Percentiles rank a stretch among this genome's conserved stretches.
Conservation (phyloP, 2,329 filamentous ascomycete species). For the Talaromyces sp. region DNA sequence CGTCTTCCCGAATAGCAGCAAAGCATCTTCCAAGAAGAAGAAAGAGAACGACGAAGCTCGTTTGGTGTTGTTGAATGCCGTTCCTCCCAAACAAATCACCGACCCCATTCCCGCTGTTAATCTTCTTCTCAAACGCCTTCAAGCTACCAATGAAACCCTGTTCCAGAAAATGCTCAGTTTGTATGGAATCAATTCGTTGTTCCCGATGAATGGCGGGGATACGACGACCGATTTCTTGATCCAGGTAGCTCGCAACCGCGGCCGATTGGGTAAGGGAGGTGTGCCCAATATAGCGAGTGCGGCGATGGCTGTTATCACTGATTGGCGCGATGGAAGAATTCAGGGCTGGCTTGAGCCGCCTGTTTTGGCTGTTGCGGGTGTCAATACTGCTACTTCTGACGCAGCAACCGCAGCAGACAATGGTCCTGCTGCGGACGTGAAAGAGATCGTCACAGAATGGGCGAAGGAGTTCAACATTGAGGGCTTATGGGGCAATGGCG, state of each 20-base stretch:
- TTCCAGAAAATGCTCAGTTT: conserved; percentile 75
- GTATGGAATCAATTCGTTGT: conserved; percentile 79
- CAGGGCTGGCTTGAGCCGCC: conserved; percentile 87
- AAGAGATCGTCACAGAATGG: conserved; percentile 89
- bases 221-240: conserved; percentile 86
- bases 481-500: conserved; percentile 76
- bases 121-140: conserved; percentile 77
- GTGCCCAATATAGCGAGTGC: conserved; percentile 84
- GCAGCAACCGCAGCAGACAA: neutral
- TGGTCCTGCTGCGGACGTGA: conserved; percentile 58
- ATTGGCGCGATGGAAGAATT: conserved; percentile 93
- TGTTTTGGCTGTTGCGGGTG: conserved; percentile 58
- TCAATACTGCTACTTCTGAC: conserved; percentile 39
- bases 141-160: conserved; percentile 63
- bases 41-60: conserved; percentile 74
- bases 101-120: conserved; percentile 86
- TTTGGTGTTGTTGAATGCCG: conserved; percentile 81
- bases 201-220: conserved; percentile 65
- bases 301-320: conserved; percentile 89
- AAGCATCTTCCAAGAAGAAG: conserved; percentile 53
- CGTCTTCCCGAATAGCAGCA: conserved; percentile 70
- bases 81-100: conserved; percentile 90
- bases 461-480: conserved; percentile 93
- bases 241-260: conserved; percentile 90
- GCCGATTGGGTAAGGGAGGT: conserved; percentile 81